A percentile compares a stretch with the other conserved stretches of the same genome.
These are phyloP conservation scores for Strobilomyces confusus DNA, from an alignment of 768 basidiomycete species.

Conservation along the genomic window DNA sequence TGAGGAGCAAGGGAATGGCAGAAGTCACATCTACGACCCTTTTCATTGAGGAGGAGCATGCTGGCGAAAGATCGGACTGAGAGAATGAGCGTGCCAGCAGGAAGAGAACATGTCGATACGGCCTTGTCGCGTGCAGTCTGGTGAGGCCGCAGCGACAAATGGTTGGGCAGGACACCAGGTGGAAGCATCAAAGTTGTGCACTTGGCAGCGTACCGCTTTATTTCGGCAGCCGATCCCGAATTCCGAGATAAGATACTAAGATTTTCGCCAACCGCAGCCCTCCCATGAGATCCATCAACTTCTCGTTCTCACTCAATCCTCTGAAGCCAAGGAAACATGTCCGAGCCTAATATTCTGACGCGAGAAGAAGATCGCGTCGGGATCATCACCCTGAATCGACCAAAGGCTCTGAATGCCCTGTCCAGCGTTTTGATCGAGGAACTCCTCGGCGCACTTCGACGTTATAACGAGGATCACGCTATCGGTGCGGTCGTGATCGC, in stretches of 20 bases:
- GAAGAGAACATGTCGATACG: conserved; percentile 36
- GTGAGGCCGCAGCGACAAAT: conserved; percentile 38
- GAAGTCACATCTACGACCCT: conserved; percentile 62
- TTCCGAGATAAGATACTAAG: conserved; percentile 13
- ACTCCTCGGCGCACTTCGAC: conserved; percentile 68
- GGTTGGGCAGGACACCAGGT: conserved; percentile 4
- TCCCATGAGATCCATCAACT: neutral
- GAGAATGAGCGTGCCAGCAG: conserved; percentile 49
- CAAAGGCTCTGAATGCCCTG: conserved; percentile 84
- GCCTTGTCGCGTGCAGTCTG: conserved; percentile 49
- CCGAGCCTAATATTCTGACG: conserved; percentile 21
- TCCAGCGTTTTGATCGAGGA: conserved; percentile 73
- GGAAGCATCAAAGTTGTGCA: conserved; percentile 5
- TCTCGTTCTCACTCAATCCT: neutral
- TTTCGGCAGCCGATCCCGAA: neutral
- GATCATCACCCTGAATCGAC: conserved; percentile 80
- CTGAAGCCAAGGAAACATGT: conserved; percentile 12
- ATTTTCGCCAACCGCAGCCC: no score
- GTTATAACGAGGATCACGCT: conserved; percentile 62
- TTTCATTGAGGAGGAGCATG: conserved; percentile 51
- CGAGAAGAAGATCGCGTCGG: conserved; percentile 23
- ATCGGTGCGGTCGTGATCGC: conserved; percentile 89
- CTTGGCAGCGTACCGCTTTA: neutral
- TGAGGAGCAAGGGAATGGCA: conserved; percentile 43
- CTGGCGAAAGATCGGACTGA: conserved; percentile 42